These are phyloP conservation scores for Aspergillus taichungensis DNA, from an alignment of 495 filamentous ascomycete species.

Conservation along the genomic window DNA sequence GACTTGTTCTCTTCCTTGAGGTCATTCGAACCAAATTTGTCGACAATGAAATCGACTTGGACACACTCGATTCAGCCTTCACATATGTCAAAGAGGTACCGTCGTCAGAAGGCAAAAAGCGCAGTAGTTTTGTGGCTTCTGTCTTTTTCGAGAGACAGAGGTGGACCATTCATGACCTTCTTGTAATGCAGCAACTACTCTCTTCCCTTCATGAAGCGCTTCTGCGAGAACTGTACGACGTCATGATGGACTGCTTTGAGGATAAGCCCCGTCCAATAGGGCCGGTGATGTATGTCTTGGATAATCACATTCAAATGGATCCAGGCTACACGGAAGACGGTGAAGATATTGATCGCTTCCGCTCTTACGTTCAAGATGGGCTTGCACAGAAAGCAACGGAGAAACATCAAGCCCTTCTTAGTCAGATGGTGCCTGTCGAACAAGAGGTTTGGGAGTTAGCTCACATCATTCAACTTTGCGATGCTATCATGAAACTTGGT, in stretches of 20 bases:
- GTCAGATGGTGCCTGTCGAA: conserved; percentile 62
- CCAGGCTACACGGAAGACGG: conserved; percentile 59
- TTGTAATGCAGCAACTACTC: conserved; percentile 65
- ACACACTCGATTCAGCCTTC: conserved; percentile 76
- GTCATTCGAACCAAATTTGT: conserved; percentile 76
- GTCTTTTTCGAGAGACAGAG: conserved; percentile 47
- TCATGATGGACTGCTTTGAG: conserved; percentile 82
- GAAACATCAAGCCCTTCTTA: conserved; percentile 64
- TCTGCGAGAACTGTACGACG: conserved; percentile 77
- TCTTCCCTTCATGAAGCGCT: conserved; percentile 70
- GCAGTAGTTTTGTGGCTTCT: conserved; percentile 35
- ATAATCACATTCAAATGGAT: conserved; percentile 74
- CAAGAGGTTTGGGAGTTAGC: conserved; percentile 75
- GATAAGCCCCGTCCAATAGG: conserved; percentile 71
- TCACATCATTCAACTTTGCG: conserved; percentile 79
- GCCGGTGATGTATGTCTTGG: conserved; percentile 72
- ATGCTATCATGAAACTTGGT: conserved; percentile 70
- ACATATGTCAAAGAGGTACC: conserved; percentile 66
- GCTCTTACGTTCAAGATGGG: conserved; percentile 59
- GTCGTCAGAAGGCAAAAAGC: conserved; percentile 44
- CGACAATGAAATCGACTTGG: conserved; percentile 71
- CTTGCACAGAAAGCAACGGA: conserved; percentile 63
- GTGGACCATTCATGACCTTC: conserved; percentile 78
- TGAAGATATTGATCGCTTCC: conserved; percentile 60
- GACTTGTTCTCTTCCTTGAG: conserved; percentile 76